Evolutionary conservation across 352 stramenopile genomes (phyloP).

Genomic region (Phytophthora cajani): DNA sequence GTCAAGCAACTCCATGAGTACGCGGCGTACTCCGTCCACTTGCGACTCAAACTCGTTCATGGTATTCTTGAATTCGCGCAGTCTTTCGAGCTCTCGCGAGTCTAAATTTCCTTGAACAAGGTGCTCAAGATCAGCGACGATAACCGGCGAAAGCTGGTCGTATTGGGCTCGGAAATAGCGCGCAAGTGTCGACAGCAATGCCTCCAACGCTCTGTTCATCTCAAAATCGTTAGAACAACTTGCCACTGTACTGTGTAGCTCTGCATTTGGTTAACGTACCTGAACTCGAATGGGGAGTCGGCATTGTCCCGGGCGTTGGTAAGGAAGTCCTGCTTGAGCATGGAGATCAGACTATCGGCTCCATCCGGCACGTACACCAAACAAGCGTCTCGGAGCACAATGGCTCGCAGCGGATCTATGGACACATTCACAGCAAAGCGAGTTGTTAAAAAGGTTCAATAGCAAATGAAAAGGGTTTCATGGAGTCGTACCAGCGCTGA

Average conservation of each 20-base stretch:
- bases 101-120: constrained; percentile 48
- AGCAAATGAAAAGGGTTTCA: background rate
- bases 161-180: constrained; percentile 53
- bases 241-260: too few relatives aligned
- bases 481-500: constrained; percentile 54
- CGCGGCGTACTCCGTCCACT: constrained; percentile 55
- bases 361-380: constrained; percentile 55
- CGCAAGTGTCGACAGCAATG: constrained; percentile 49
- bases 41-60: constrained; percentile 71
- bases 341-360: constrained; percentile 53
- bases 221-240: background rate
- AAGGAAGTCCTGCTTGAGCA: constrained; percentile 62
- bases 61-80: constrained; percentile 64
- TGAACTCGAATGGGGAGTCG: constrained; percentile 67
- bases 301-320: constrained; percentile 45
- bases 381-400: constrained; percentile 56
- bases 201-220: constrained; percentile 36
- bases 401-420: constrained; percentile 60
- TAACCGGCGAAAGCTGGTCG: constrained; percentile 38
- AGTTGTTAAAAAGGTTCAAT: background rate
- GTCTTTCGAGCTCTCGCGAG: constrained; percentile 50
- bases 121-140: constrained; percentile 50
- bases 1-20: constrained; percentile 64
- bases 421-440: background rate
- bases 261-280: constrained; percentile 19